These are phyloP conservation scores for Sarocladium kiliense DNA, from an alignment of 2,329 filamentous ascomycete genomes.

Conservation along the genomic window DNA sequence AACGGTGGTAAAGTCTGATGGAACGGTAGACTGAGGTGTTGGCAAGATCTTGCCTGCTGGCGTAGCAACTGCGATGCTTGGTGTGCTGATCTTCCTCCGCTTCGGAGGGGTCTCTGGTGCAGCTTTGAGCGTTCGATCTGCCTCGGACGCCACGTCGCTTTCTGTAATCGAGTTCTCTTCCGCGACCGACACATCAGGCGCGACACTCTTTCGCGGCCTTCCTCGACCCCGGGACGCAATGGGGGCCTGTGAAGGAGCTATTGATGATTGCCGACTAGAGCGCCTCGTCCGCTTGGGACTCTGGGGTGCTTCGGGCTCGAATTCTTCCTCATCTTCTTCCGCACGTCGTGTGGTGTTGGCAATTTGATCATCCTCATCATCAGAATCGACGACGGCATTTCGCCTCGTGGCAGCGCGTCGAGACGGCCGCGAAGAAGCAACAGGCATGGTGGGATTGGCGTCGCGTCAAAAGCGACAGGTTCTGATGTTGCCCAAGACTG, in stretches of 20 bases:
- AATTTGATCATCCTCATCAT: slow-evolving; percentile 65
- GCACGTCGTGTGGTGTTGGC: slow-evolving; percentile 42
- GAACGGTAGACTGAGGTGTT: slow-evolving; percentile 45
- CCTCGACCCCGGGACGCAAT: slow-evolving; percentile 29
- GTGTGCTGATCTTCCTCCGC: background rate
- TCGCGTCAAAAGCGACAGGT: background rate
- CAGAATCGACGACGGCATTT: slow-evolving; percentile 72
- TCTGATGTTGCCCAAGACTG: background rate
- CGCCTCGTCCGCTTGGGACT: slow-evolving; percentile 46
- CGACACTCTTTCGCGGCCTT: slow-evolving; percentile 36
- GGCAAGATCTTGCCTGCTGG: slow-evolving; percentile 18
- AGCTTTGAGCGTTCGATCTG: slow-evolving; percentile 11
- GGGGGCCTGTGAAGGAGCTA: slow-evolving; percentile 35
- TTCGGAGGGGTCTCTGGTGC: slow-evolving; percentile 7
- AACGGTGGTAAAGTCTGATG: slow-evolving; percentile 9
- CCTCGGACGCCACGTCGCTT: slow-evolving; percentile 9
- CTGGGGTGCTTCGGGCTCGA: slow-evolving; percentile 64
- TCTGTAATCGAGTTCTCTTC: background rate
- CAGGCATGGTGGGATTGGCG: slow-evolving; percentile 18
- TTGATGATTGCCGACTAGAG: slow-evolving; percentile 32
- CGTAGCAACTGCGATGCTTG: background rate
- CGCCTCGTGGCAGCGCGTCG: slow-evolving; percentile 53
- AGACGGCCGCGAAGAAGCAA: slow-evolving; percentile 23
- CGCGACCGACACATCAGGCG: slow-evolving; percentile 18
- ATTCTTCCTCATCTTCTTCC: slow-evolving; percentile 69